Evolutionary conservation across 331 rosid genomes (phyloP).

Genomic region (Malus hybrid): DNA sequence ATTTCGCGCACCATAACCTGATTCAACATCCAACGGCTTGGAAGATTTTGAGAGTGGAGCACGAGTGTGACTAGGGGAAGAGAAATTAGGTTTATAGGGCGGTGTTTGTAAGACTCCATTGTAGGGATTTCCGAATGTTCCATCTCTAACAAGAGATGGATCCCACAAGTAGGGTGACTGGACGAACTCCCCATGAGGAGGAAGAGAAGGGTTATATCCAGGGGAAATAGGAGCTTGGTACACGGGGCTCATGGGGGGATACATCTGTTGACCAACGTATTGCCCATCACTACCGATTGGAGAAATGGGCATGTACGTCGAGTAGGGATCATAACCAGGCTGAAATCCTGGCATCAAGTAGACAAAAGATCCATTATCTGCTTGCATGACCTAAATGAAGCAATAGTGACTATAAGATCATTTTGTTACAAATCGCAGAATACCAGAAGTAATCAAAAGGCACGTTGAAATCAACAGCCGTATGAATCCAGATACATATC

Average conservation of each 20-base stretch:
- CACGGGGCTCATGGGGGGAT: constrained; percentile 39
- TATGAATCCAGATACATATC: not conserved
- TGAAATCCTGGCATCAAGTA: constrained; percentile 69
- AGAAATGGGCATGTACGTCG: constrained; percentile 38
- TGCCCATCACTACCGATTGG: constrained; percentile 53
- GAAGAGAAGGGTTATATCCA: constrained; percentile 40
- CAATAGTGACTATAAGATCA: constrained; percentile 18
- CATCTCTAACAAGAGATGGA: constrained; percentile 41
- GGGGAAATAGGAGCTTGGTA: constrained; percentile 47
- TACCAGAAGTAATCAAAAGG: not conserved
- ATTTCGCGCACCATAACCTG: constrained; percentile 32
- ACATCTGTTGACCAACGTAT: constrained; percentile 48
- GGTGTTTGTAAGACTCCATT: constrained; percentile 33
- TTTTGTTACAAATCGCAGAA: not conserved
- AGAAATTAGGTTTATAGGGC: constrained; percentile 30
- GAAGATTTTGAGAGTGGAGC: constrained; percentile 29
- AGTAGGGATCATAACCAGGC: constrained; percentile 44
- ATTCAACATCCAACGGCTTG: constrained; percentile 28
- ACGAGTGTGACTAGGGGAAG: constrained; percentile 34
- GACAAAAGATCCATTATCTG: constrained; percentile 75
- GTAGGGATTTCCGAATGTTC: constrained; percentile 32
- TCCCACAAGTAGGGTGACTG: constrained; percentile 50
- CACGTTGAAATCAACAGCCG: not conserved
- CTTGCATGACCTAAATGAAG: constrained; percentile 69
- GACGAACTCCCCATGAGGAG: constrained; percentile 41